phyloP scores from a whole-genome alignment of 306 rosid genomes.

The Vicia faba region DNA sequence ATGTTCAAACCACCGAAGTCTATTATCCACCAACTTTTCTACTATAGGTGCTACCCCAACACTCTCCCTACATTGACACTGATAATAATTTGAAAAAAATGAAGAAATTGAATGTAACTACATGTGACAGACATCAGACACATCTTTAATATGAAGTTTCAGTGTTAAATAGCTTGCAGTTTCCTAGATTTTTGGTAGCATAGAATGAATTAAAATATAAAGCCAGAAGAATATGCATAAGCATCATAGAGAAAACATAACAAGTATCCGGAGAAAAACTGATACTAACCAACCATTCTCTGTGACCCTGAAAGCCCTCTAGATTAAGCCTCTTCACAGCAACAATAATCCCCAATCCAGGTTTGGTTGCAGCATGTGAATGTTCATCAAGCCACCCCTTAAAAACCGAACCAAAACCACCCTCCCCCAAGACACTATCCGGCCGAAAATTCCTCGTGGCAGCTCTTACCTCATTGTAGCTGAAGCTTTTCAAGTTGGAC shows the following conservation, averaged over 20 bases:
- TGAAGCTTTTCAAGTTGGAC: conserved; percentile 68
- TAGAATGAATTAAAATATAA: conserved; percentile 17
- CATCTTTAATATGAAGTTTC: background rate
- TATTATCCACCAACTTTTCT: no score
- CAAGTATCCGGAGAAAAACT: background rate
- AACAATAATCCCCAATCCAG: conserved; percentile 77
- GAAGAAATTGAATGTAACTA: no score
- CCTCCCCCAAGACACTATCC: conserved; percentile 90
- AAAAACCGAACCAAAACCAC: conserved; percentile 96
- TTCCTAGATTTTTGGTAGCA: conserved; percentile 24
- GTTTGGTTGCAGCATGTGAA: conserved; percentile 67
- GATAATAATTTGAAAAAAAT: no score
- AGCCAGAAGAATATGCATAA: conserved; percentile 14
- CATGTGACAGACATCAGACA: background rate
- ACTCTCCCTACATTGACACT: background rate
- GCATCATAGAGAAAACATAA: background rate
- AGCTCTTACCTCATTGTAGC: conserved; percentile 63
- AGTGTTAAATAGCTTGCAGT: background rate
- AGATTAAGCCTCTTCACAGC: conserved; percentile 93
- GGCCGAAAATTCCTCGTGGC: conserved; percentile 96
- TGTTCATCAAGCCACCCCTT: conserved; percentile 94
- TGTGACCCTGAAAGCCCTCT: conserved; percentile 93
- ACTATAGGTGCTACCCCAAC: no score
- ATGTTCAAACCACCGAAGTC: no score
- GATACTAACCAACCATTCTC: conserved; percentile 86